Evolutionary conservation across 768 basidiomycete genomes (phyloP).

Genomic region (Amylocystis lapponica): DNA sequence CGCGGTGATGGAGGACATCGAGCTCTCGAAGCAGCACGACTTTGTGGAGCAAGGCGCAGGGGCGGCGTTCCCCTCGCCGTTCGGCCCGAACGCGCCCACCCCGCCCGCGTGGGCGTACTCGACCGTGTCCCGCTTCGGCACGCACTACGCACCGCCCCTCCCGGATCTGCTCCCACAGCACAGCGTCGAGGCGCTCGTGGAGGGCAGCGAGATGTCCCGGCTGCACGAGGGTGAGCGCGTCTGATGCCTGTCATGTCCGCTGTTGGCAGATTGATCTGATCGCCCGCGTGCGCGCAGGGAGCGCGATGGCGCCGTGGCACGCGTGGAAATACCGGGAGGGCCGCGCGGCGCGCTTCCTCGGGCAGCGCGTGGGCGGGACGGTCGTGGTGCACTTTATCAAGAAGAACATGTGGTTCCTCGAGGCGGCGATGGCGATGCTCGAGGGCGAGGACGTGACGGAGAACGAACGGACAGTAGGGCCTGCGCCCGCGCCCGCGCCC

Average conservation of each 20-base stretch:
- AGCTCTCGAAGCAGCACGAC: conserved; percentile 24
- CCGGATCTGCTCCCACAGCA: conserved; percentile 58
- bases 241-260: not conserved
- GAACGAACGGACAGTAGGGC: conserved; percentile 18
- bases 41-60: conserved; percentile 10
- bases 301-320: conserved; percentile 51
- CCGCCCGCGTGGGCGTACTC: conserved; percentile 72
- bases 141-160: conserved; percentile 65
- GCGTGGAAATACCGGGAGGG: conserved; percentile 76
- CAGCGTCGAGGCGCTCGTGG: conserved; percentile 87
- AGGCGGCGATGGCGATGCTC: conserved; percentile 84
- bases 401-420: conserved; percentile 93
- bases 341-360: conserved; percentile 54
- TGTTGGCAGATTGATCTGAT: conserved; percentile 2
- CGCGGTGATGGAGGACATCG: conserved; percentile 47
- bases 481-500: too few species aligned
- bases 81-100: conserved; percentile 27
- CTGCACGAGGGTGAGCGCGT: conserved; percentile 54
- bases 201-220: conserved; percentile 81
- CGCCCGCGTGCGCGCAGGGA: conserved; percentile 33
- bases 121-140: conserved; percentile 81
- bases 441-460: conserved; percentile 73
- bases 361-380: conserved; percentile 81
- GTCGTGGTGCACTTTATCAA: conserved; percentile 97
- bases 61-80: conserved; percentile 17